Percentiles rank a stretch among this genome's conserved stretches.
These are phyloP conservation scores for Colletotrichum coccodes DNA, from an alignment of 2,329 filamentous ascomycete species.

Conservation along the genomic window DNA sequence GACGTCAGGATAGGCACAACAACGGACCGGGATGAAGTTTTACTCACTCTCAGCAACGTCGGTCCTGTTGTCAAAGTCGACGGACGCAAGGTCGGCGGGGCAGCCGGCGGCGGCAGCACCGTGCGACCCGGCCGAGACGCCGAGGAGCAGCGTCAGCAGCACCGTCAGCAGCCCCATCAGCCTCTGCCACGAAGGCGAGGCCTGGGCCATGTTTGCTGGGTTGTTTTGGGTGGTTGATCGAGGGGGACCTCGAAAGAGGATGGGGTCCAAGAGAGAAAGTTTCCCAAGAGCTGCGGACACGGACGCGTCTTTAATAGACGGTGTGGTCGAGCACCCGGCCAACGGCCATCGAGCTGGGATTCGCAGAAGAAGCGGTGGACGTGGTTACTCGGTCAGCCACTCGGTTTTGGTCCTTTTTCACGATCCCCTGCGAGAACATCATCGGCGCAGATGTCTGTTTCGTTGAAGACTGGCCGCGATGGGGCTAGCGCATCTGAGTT, in stretches of 20 bases:
- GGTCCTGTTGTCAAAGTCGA: constrained; percentile 27
- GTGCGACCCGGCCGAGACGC: constrained; percentile 22
- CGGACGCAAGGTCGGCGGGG: constrained; percentile 14
- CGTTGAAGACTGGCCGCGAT: constrained; percentile 10
- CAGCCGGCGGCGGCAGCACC: constrained; percentile 21
- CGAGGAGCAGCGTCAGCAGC: constrained; percentile 29
- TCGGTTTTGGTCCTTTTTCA: constrained; percentile 8
- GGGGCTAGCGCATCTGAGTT: constrained; percentile 17
- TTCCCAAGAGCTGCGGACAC: constrained; percentile 7
- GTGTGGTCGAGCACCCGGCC: constrained; percentile 14
- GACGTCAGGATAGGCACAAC: background rate
- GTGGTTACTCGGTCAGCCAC: constrained; percentile 14
- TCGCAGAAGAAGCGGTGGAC: constrained; percentile 21
- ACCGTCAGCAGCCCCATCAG: constrained; percentile 30
- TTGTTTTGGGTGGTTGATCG: constrained; percentile 14
- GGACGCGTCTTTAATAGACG: constrained; percentile 25
- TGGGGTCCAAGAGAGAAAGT: constrained; percentile 20
- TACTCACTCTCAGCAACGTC: constrained; percentile 27
- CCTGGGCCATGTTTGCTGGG: constrained; percentile 23
- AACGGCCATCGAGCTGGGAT: constrained; percentile 3
- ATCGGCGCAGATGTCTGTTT: constrained; percentile 6
- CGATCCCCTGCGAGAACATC: background rate
- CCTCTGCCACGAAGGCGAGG: constrained; percentile 31
- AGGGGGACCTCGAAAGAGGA: constrained; percentile 32
- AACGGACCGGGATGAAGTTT: fast-evolving